phyloP scores from a whole-genome alignment of 1,284 basidiomycete genomes.

The Macrocystidia cucumis region DNA sequence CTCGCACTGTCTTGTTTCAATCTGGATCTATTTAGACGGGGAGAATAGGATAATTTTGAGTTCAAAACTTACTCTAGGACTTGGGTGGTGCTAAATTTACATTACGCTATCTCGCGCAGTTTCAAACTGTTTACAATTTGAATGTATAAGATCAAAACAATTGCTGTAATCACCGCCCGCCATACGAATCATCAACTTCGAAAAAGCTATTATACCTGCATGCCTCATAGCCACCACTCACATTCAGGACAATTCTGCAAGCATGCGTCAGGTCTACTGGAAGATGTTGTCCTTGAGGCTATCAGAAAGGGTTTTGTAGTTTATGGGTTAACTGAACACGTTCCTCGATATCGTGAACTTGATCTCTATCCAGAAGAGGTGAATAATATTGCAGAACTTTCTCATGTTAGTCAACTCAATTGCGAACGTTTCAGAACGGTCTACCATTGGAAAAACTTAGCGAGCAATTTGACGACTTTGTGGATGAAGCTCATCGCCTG shows the following conservation, averaged over 20 bases:
- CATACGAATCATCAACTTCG: not conserved
- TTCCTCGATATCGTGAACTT: slow-evolving; percentile 72
- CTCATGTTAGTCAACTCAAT: slow-evolving; percentile 4
- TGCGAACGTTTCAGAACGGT: slow-evolving; percentile 29
- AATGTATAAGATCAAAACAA: slow-evolving; percentile 3
- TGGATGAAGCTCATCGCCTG: slow-evolving; percentile 73
- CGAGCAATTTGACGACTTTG: slow-evolving; percentile 59
- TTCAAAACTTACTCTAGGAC: too few relatives aligned
- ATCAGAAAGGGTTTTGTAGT: slow-evolving; percentile 72
- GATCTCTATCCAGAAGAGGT: slow-evolving; percentile 97
- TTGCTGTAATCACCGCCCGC: not conserved
- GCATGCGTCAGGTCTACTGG: slow-evolving; percentile 75
- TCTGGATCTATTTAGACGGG: too few relatives aligned
- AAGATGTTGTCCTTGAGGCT: slow-evolving; percentile 77
- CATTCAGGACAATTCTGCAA: slow-evolving; percentile 97
- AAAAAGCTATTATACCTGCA: slow-evolving; percentile 20
- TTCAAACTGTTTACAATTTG: too few relatives aligned
- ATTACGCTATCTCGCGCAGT: too few relatives aligned
- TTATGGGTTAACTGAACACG: slow-evolving; percentile 93
- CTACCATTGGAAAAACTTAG: slow-evolving; percentile 39
- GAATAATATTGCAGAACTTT: slow-evolving; percentile 1
- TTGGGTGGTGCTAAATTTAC: too few relatives aligned
- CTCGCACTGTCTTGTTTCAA: too few relatives aligned
- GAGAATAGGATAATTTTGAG: too few relatives aligned
- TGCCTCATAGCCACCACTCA: slow-evolving; percentile 91